Evolutionary conservation across 768 basidiomycete species (phyloP).

Genomic region (Tulasnella sp.): DNA sequence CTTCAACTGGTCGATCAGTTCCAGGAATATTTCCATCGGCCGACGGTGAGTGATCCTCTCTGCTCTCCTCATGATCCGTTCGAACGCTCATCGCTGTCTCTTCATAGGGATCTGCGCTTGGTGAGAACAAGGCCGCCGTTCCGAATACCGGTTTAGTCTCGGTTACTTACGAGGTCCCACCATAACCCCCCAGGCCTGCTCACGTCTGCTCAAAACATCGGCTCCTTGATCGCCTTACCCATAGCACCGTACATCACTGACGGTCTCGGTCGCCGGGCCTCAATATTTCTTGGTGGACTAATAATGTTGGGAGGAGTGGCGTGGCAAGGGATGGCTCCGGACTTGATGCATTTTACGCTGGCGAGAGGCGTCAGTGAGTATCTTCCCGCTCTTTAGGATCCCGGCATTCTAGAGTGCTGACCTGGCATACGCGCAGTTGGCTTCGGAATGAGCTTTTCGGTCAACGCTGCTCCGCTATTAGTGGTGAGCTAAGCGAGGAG

Average conservation of each 20-base stretch:
- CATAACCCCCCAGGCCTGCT: slow-evolving; percentile 11
- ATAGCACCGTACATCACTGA: slow-evolving; percentile 62
- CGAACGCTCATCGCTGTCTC: neutral
- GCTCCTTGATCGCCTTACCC: slow-evolving; percentile 49
- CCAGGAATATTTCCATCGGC: slow-evolving; percentile 55
- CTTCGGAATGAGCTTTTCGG: slow-evolving; percentile 57
- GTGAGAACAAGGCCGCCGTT: neutral
- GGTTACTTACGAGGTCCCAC: neutral
- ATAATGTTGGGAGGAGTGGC: slow-evolving; percentile 64
- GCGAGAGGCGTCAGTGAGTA: slow-evolving; percentile 49
- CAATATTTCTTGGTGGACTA: slow-evolving; percentile 58
- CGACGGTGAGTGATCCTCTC: neutral
- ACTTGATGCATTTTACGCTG: slow-evolving; percentile 53
- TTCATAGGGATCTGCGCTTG: neutral
- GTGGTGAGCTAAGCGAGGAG: neutral
- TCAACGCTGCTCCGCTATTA: slow-evolving; percentile 45
- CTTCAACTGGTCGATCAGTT: slow-evolving; percentile 64
- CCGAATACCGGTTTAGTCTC: neutral
- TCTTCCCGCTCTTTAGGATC: neutral
- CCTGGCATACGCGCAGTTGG: slow-evolving; percentile 46
- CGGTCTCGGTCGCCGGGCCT: slow-evolving; percentile 54
- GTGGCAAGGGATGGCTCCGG: slow-evolving; percentile 49
- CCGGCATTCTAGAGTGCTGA: neutral
- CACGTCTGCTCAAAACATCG: slow-evolving; percentile 24
- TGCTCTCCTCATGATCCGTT: neutral